Percentiles rank a stretch among this genome's conserved stretches.
These are phyloP conservation scores for Pseudognaphalium luteoalbum DNA, from an alignment of 129 eudicot species.

Conservation along the genomic window DNA sequence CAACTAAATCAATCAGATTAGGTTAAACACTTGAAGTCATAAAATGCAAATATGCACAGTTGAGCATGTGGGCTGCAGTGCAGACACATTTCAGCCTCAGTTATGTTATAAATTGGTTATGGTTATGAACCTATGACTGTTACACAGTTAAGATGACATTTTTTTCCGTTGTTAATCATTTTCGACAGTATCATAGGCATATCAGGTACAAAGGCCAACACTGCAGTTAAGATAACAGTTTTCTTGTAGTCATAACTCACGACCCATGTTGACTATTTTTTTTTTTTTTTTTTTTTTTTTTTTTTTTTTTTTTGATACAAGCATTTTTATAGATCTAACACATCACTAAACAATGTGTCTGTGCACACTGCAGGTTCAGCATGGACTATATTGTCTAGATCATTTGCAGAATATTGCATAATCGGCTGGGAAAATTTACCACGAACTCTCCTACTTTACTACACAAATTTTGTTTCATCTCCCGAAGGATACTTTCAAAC, in stretches of 20 bases:
- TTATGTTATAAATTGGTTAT: not conserved
- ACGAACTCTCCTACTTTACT: conserved; percentile 86
- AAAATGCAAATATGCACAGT: not conserved
- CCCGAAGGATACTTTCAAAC: conserved; percentile 98
- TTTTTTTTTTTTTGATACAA: not conserved
- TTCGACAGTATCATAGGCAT: not conserved
- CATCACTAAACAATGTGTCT: not conserved
- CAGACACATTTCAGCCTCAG: not conserved
- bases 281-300: not conserved
- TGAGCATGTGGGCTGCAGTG: not conserved
- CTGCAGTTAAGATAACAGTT: not conserved
- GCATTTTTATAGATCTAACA: not conserved
- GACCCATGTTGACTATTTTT: not conserved
- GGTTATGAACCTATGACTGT: not conserved
- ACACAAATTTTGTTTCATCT: conserved; percentile 91
- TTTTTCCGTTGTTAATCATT: not conserved
- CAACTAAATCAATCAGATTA: too few species aligned
- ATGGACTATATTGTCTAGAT: conserved; percentile 84
- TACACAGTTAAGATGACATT: not conserved
- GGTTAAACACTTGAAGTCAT: too few species aligned
- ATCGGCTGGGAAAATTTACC: conserved; percentile 92
- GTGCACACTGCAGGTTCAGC: conserved; percentile 72
- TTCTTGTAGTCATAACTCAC: not conserved
- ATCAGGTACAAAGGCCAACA: not conserved
- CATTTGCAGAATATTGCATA: conserved; percentile 81